Evolutionary conservation across 2,329 filamentous ascomycete genomes (phyloP).

Genomic region (Bretziella fagacearum): DNA sequence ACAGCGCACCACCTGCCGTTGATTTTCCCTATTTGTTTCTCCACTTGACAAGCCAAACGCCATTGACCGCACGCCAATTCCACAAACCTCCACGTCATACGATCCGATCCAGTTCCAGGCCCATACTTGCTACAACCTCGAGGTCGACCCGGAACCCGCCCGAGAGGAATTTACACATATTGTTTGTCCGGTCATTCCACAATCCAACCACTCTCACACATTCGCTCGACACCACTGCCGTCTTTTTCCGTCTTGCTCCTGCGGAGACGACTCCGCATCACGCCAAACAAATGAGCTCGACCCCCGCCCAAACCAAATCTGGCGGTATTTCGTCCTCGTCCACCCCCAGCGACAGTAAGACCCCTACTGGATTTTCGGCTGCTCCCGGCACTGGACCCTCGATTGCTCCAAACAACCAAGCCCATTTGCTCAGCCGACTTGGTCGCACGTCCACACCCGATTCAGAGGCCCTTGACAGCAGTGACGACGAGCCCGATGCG

Average conservation of each 20-base stretch:
- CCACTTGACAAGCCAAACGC: neutral
- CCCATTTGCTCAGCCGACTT: constrained; percentile 55
- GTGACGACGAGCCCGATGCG: constrained; percentile 69
- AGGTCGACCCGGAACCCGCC: neutral
- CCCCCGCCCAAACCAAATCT: constrained; percentile 3
- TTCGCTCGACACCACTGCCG: neutral
- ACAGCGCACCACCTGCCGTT: too few relatives aligned
- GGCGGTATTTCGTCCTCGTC: constrained; percentile 8
- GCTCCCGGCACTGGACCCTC: constrained; percentile 25
- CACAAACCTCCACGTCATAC: constrained; percentile 12
- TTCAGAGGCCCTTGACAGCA: constrained; percentile 83
- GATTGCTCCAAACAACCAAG: constrained; percentile 41
- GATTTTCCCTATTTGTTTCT: too few relatives aligned
- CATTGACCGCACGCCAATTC: neutral
- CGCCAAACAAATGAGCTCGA: constrained; percentile 9
- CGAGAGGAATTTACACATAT: neutral
- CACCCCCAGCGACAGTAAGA: constrained; percentile 1
- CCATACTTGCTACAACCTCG: neutral
- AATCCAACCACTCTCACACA: neutral
- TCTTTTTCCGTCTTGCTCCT: neutral
- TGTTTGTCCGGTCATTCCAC: neutral
- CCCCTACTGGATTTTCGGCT: constrained; percentile 1
- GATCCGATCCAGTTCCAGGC: constrained; percentile 1
- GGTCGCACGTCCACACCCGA: constrained; percentile 71
- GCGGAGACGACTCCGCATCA: neutral